Evolutionary conservation across 306 rosid genomes (phyloP).

Genomic region (Pterocarpus macrocarpus): DNA sequence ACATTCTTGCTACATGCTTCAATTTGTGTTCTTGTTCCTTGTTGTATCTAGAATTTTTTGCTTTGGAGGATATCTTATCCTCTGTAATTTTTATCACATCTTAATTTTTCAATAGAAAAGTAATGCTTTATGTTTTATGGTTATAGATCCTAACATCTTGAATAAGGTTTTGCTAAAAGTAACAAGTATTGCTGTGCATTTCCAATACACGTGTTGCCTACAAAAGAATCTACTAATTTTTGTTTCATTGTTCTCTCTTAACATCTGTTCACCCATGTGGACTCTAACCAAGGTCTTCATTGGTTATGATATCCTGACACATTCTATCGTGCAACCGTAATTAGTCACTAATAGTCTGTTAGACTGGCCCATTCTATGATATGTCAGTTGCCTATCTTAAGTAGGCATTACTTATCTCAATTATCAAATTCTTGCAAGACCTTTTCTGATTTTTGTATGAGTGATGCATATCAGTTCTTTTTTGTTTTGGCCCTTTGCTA

Average conservation of each 20-base stretch:
- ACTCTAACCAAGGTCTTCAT: slow-evolving; percentile 1
- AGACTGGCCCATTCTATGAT: slow-evolving; percentile 22
- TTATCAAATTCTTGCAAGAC: slow-evolving; percentile 32
- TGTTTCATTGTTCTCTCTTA: slow-evolving; percentile 10
- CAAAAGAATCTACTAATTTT: neutral
- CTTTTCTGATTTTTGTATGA: slow-evolving; percentile 38
- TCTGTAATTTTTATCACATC: neutral
- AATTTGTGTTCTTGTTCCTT: slow-evolving; percentile 7
- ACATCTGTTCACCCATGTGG: neutral
- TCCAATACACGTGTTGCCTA: neutral
- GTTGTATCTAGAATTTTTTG: slow-evolving; percentile 31
- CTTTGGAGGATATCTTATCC: slow-evolving; percentile 1
- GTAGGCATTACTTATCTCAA: slow-evolving; percentile 5
- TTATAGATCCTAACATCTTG: neutral
- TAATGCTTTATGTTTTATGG: neutral
- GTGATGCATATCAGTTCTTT: slow-evolving; percentile 12
- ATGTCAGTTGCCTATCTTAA: slow-evolving; percentile 9
- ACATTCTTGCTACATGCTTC: slow-evolving; percentile 9
- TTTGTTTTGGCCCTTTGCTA: slow-evolving; percentile 8
- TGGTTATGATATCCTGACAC: neutral
- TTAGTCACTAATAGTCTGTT: neutral
- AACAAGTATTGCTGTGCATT: neutral
- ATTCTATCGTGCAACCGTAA: slow-evolving; percentile 6
- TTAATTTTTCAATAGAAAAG: neutral
- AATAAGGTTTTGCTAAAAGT: neutral